Evolutionary conservation across 257 asterid genomes (phyloP).

Genomic region (Leptodermis oblonga): DNA sequence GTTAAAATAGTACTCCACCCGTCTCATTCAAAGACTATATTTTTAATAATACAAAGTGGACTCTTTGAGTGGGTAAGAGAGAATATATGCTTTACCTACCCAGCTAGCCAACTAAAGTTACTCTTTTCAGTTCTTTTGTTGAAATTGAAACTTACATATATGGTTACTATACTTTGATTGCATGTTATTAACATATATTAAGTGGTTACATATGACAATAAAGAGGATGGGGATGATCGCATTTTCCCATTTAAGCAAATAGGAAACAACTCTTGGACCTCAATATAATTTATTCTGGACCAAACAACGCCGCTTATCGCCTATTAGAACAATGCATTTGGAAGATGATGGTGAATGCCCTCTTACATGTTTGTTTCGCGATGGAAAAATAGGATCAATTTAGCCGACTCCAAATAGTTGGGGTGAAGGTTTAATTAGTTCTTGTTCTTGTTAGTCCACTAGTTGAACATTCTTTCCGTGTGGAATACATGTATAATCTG

Average conservation of each 20-base stretch:
- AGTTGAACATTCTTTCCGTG: background rate
- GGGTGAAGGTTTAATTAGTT: too few relatives aligned
- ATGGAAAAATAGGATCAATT: too few relatives aligned
- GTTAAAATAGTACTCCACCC: too few relatives aligned
- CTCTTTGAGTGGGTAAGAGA: too few relatives aligned
- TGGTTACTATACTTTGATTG: background rate
- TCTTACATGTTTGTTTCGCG: background rate
- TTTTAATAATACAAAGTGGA: too few relatives aligned
- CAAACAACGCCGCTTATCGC: background rate
- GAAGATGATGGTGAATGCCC: background rate
- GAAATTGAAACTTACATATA: background rate
- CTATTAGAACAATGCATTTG: background rate
- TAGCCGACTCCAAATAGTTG: too few relatives aligned
- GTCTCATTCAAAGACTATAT: too few relatives aligned
- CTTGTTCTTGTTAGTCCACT: background rate
- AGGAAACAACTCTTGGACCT: background rate
- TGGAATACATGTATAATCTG: background rate
- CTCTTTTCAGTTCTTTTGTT: too few relatives aligned
- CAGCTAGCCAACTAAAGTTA: too few relatives aligned
- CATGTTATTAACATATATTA: background rate
- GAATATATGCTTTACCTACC: too few relatives aligned
- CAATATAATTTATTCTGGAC: background rate
- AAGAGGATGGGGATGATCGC: too few relatives aligned
- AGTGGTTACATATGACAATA: background rate
- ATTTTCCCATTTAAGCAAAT: background rate